A percentile compares a stretch with the other conserved stretches of the same genome.
Evolutionary conservation across 176 grass and related monocot species (phyloP).

Genomic region (Puccinellia tenuiflora): DNA sequence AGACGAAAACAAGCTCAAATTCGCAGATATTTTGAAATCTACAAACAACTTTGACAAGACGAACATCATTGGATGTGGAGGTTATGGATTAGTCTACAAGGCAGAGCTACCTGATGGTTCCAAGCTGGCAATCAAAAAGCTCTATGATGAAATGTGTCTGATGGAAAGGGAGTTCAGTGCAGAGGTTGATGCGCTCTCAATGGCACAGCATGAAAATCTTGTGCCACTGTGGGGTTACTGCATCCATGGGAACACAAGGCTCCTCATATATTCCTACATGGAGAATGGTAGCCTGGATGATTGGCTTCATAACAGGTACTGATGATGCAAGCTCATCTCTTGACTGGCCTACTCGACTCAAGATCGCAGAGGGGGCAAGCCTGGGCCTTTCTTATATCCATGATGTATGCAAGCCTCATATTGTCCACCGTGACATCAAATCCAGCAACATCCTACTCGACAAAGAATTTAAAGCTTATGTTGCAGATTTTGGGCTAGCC

Average conservation of each 20-base stretch:
- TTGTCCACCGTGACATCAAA: slow-evolving; percentile 72
- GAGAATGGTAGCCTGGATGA: slow-evolving; percentile 72
- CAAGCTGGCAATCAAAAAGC: slow-evolving; percentile 47
- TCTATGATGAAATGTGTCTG: slow-evolving; percentile 32
- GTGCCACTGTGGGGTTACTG: slow-evolving; percentile 51
- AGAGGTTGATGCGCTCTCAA: slow-evolving; percentile 43
- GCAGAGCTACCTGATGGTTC: slow-evolving; percentile 27
- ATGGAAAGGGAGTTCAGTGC: slow-evolving; percentile 48
- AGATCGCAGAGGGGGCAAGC: slow-evolving; percentile 47
- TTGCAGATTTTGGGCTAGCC: slow-evolving; percentile 78
- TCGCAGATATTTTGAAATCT: slow-evolving; percentile 33
- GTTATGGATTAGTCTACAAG: slow-evolving; percentile 57
- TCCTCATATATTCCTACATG: slow-evolving; percentile 53
- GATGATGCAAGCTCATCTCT: slow-evolving; percentile 30
- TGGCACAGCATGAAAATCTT: slow-evolving; percentile 46
- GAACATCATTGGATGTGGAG: slow-evolving; percentile 47
- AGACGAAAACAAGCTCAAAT: slow-evolving; percentile 12
- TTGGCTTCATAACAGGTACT: slow-evolving; percentile 60
- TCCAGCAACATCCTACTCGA: slow-evolving; percentile 80
- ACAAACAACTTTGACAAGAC: slow-evolving; percentile 49
- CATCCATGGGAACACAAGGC: slow-evolving; percentile 20
- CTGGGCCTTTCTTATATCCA: slow-evolving; percentile 55
- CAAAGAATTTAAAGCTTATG: slow-evolving; percentile 51
- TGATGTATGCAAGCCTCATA: slow-evolving; percentile 53
- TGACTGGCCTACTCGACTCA: slow-evolving; percentile 45